These are phyloP conservation scores for Grigorovia transvaalensis DNA, from an alignment of 805 yeast species.

Conservation along the genomic window DNA sequence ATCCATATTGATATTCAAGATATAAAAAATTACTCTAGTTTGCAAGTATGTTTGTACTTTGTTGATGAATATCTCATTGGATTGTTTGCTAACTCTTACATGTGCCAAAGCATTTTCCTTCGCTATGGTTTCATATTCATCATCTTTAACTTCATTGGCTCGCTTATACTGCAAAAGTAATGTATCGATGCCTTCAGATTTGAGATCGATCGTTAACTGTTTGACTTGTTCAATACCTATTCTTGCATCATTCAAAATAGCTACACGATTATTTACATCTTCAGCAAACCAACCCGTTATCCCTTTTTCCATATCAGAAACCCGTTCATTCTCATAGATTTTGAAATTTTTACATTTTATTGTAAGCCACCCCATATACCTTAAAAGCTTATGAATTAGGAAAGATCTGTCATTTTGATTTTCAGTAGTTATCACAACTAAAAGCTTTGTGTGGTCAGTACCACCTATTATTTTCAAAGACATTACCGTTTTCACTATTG, in stretches of 20 bases:
- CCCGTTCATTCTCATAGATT: slow-evolving; percentile 67
- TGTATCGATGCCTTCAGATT: slow-evolving; percentile 67
- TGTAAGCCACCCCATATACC: slow-evolving; percentile 86
- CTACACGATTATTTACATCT: slow-evolving; percentile 68
- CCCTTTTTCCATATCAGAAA: slow-evolving; percentile 55
- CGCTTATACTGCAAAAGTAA: slow-evolving; percentile 78
- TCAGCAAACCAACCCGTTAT: slow-evolving; percentile 79
- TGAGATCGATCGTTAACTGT: slow-evolving; percentile 48
- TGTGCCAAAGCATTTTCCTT: slow-evolving; percentile 51
- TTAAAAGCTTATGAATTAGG: slow-evolving; percentile 9
- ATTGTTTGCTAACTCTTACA: slow-evolving; percentile 77
- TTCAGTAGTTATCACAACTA: not conserved
- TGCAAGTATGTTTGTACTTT: slow-evolving; percentile 79
- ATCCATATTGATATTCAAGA: slow-evolving; percentile 88
- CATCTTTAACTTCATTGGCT: slow-evolving; percentile 65
- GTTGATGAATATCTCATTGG: slow-evolving; percentile 79
- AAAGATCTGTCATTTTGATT: slow-evolving; percentile 1
- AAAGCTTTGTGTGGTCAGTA: not conserved
- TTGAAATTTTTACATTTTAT: slow-evolving; percentile 78
- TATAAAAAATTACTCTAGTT: slow-evolving; percentile 84
- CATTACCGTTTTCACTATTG: slow-evolving; percentile 1
- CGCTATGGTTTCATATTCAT: not conserved
- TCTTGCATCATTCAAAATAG: slow-evolving; percentile 87
- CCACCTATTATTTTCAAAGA: not conserved
- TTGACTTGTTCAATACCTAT: slow-evolving; percentile 64